Evolutionary conservation across 2,329 filamentous ascomycete genomes (phyloP).

Genomic region (Cercospora citrullina): DNA sequence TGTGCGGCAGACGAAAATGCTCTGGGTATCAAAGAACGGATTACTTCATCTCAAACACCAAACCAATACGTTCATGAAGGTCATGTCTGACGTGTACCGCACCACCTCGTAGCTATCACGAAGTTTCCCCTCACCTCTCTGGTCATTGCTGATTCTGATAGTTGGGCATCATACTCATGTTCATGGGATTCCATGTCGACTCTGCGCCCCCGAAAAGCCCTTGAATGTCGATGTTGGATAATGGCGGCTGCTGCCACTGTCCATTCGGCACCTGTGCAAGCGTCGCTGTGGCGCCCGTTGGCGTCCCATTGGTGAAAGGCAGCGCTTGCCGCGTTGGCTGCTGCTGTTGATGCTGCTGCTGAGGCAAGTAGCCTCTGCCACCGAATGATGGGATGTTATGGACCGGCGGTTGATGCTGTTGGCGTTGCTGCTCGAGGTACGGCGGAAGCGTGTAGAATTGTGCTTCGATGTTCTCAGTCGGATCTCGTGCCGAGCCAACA

Average conservation of each 20-base stretch:
- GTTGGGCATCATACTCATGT: constrained; percentile 26
- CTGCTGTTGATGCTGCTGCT: not conserved
- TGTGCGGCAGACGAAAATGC: constrained; percentile 1
- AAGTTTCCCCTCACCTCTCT: constrained; percentile 3
- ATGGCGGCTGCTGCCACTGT: constrained; percentile 32
- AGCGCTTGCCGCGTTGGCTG: constrained; percentile 9
- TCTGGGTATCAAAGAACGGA: constrained; percentile 17
- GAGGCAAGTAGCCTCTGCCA: constrained; percentile 17
- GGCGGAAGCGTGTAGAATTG: constrained; percentile 71
- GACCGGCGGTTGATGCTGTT: constrained; percentile 27
- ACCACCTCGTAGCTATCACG: not conserved
- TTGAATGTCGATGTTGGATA: constrained; percentile 39
- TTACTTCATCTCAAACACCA: constrained; percentile 12
- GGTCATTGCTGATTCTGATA: constrained; percentile 22
- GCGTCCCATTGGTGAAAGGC: constrained; percentile 26
- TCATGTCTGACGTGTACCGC: not conserved
- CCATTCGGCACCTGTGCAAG: constrained; percentile 23
- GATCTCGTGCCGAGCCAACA: constrained; percentile 22
- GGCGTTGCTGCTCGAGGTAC: constrained; percentile 61
- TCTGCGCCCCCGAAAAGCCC: constrained; percentile 42
- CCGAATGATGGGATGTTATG: constrained; percentile 26
- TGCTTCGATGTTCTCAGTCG: constrained; percentile 65
- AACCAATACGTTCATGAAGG: constrained; percentile 6
- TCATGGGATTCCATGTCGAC: constrained; percentile 37
- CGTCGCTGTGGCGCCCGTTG: constrained; percentile 20